Evolutionary conservation across 768 basidiomycete genomes (phyloP).

Genomic region (Pisolithus tinctorius): DNA sequence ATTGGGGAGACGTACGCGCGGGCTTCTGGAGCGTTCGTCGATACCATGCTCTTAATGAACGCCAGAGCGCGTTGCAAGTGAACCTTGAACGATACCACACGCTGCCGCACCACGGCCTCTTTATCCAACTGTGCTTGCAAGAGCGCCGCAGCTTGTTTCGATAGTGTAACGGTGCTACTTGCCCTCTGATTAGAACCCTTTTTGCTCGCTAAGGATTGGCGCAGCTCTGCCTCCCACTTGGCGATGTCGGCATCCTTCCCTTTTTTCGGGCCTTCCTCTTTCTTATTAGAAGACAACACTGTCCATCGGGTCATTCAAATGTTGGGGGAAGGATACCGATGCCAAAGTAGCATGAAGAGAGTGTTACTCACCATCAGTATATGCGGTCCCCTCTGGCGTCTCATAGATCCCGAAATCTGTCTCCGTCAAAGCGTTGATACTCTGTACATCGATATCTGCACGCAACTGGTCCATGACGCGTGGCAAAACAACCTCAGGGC

Average conservation of each 20-base stretch:
- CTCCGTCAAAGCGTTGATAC: slow-evolving; percentile 59
- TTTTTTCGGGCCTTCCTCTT: slow-evolving; percentile 47
- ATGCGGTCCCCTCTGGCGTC: slow-evolving; percentile 77
- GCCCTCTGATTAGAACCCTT: slow-evolving; percentile 41
- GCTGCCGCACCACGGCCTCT: slow-evolving; percentile 61
- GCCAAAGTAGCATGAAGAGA: not conserved
- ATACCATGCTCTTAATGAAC: slow-evolving; percentile 62
- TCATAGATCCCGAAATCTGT: slow-evolving; percentile 79
- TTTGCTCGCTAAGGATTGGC: slow-evolving; percentile 78
- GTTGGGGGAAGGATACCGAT: not conserved
- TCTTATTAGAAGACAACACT: slow-evolving; percentile 63
- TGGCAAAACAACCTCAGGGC: slow-evolving; percentile 61
- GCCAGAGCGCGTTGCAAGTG: slow-evolving; percentile 60
- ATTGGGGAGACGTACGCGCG: slow-evolving; percentile 51
- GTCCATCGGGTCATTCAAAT: not conserved
- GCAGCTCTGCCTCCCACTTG: slow-evolving; percentile 94
- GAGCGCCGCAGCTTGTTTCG: slow-evolving; percentile 81
- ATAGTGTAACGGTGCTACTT: slow-evolving; percentile 36
- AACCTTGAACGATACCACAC: slow-evolving; percentile 48
- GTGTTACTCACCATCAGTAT: slow-evolving; percentile 57
- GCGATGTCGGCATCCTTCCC: slow-evolving; percentile 87
- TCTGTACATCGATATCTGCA: slow-evolving; percentile 52
- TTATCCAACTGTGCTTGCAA: slow-evolving; percentile 79
- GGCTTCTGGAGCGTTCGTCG: slow-evolving; percentile 44
- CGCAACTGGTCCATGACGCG: slow-evolving; percentile 62